Conservation (phyloP, 2,329 filamentous ascomycete genomes). For the Raffaelea arxii region DNA sequence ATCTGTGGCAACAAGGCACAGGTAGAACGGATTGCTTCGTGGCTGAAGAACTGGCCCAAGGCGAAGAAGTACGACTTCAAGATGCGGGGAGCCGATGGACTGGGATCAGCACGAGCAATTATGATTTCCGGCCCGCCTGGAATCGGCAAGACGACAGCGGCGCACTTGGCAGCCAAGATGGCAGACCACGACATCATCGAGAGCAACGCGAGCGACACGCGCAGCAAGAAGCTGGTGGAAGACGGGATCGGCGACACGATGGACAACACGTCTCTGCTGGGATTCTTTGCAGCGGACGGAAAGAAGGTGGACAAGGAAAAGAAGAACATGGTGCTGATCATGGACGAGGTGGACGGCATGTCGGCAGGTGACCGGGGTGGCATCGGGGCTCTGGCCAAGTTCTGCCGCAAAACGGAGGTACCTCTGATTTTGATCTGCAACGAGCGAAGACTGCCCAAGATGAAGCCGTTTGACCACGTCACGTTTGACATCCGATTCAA, state of each 20-base stretch:
- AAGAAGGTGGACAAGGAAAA: conserved; percentile 71
- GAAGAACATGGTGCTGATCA: conserved; percentile 91
- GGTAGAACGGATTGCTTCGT: conserved; percentile 82
- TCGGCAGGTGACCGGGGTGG: conserved; percentile 93
- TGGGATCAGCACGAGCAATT: conserved; percentile 75
- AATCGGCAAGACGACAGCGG: conserved; percentile 95
- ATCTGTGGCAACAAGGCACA: conserved; percentile 91
- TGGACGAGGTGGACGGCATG: conserved; percentile 99
- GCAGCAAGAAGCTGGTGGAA: conserved; percentile 94
- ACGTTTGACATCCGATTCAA: conserved; percentile 81
- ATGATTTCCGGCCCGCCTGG: conserved; percentile 93
- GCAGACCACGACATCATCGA: conserved; percentile 92
- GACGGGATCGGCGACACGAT: conserved; percentile 79
- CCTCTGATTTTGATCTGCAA: conserved; percentile 98
- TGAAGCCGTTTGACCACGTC: conserved; percentile 92
- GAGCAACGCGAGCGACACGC: conserved; percentile 88
- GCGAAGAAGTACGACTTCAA: conserved; percentile 74
- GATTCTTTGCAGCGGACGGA: conserved; percentile 79
- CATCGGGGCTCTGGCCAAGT: conserved; percentile 85
- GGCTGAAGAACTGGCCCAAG: conserved; percentile 76
- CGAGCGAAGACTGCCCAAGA: conserved; percentile 84
- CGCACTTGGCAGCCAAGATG: conserved; percentile 84
- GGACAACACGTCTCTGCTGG: conserved; percentile 84
- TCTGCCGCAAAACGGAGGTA: conserved; percentile 90
- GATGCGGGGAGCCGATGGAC: conserved; percentile 72